Conservation (phyloP, 345 rosid genomes). For the Turnera subulata region DNA sequence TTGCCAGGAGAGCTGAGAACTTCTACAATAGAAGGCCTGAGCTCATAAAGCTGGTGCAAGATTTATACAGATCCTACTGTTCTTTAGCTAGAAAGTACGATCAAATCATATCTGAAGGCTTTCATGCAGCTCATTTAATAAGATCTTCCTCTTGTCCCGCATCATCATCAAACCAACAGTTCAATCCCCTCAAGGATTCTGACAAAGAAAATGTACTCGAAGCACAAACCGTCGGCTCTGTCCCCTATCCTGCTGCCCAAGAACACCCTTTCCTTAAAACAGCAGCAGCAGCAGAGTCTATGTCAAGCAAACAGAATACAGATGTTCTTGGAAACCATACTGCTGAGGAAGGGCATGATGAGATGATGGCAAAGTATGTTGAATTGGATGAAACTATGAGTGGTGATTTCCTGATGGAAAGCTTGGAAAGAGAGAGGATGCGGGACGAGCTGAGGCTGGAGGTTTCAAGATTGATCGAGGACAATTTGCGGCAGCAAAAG, state of each 20-base stretch:
- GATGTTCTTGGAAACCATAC: not conserved
- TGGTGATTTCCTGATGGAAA: not conserved
- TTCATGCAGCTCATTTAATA: not conserved
- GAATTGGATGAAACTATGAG: not conserved
- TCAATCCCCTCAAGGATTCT: not conserved
- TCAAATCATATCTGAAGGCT: slow-evolving; percentile 10
- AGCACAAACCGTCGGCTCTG: not conserved
- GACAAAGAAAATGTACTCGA: not conserved
- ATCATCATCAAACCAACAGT: slow-evolving; percentile 3
- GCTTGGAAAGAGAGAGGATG: slow-evolving; percentile 7
- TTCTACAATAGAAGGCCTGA: slow-evolving; percentile 25
- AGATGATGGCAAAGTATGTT: not conserved
- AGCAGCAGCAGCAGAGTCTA: not conserved
- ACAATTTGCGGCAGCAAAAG: slow-evolving; percentile 20
- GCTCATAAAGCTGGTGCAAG: slow-evolving; percentile 12
- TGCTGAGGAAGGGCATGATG: not conserved
- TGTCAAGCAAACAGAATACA: not conserved
- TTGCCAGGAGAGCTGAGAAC: slow-evolving; percentile 22
- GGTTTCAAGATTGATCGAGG: slow-evolving; percentile 17
- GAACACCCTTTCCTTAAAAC: not conserved
- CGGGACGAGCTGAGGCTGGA: slow-evolving; percentile 16
- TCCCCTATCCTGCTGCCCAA: no score
- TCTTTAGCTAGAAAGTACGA: slow-evolving; percentile 20
- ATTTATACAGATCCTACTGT: slow-evolving; percentile 17
- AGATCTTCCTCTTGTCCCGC: slow-evolving; percentile 3